Conservation (phyloP, 2,329 filamentous ascomycete genomes). For the Neofusicoccum sp. region DNA sequence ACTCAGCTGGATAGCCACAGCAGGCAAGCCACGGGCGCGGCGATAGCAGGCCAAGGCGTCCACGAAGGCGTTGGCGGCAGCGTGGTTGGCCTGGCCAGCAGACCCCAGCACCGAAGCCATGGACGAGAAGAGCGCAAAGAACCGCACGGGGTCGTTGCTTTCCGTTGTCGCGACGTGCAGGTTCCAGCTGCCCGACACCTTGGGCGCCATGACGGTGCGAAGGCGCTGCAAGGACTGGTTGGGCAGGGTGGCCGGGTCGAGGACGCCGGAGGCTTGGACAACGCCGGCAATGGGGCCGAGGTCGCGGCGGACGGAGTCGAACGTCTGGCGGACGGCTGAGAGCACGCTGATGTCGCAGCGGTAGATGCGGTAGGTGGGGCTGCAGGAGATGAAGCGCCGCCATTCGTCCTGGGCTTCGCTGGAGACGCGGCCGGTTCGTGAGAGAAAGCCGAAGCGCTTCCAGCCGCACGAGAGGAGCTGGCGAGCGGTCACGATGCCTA, state of each 20-base stretch:
- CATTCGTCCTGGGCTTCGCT: neutral
- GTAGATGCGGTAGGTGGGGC: neutral
- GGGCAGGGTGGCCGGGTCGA: neutral
- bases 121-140: conserved; percentile 31
- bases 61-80: conserved; percentile 33
- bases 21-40: conserved; percentile 22
- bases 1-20: neutral
- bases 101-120: conserved; percentile 22
- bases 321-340: too few relatives aligned
- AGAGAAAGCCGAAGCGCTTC: neutral
- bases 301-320: neutral
- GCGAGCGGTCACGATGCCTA: neutral
- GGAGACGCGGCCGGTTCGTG: neutral
- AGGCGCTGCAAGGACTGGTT: neutral
- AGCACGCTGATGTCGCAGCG: too few relatives aligned
- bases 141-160: conserved; percentile 29
- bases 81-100: conserved; percentile 31
- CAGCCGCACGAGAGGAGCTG: neutral
- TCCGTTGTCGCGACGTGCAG: conserved; percentile 27
- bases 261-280: neutral
- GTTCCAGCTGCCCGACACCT: conserved; percentile 31
- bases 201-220: conserved; percentile 22
- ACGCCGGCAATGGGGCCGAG: neutral
- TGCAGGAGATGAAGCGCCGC: neutral
- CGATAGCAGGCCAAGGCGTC: conserved; percentile 32